These are phyloP conservation scores for Rutstroemia sp. DNA, from an alignment of 2,329 filamentous ascomycete species.

Conservation along the genomic window DNA sequence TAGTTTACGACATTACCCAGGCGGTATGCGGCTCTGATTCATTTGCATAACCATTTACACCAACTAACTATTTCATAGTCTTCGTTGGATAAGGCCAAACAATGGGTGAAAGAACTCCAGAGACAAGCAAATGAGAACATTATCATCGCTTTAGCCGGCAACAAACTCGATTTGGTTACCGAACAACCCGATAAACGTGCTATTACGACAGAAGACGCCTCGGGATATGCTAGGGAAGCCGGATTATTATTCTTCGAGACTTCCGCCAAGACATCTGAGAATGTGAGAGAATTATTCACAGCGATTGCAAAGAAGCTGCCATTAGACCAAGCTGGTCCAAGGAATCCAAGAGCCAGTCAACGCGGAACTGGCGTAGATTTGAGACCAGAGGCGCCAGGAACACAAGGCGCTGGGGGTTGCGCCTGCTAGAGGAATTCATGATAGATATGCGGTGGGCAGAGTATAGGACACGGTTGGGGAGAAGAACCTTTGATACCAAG, in stretches of 20 bases:
- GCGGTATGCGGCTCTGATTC: constrained; percentile 52
- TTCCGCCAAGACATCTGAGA: constrained; percentile 94
- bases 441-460: constrained; percentile 13
- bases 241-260: constrained; percentile 97
- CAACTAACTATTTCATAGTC: constrained; percentile 46
- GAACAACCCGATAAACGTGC: constrained; percentile 95
- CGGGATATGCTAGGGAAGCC: constrained; percentile 90
- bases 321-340: constrained; percentile 89
- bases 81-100: constrained; percentile 97
- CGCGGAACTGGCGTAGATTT: constrained; percentile 52
- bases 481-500: constrained; percentile 13
- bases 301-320: constrained; percentile 97
- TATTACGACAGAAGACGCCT: constrained; percentile 80
- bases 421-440: constrained; percentile 45
- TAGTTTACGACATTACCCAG: constrained; percentile 99
- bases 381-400: constrained; percentile 45
- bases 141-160: constrained; percentile 94
- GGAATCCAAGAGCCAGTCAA: constrained; percentile 63
- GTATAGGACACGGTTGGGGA: constrained; percentile 15
- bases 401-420: constrained; percentile 52
- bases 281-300: constrained; percentile 92
- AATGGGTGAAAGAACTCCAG: constrained; percentile 98
- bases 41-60: neutral
- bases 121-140: constrained; percentile 99
- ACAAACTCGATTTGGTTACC: constrained; percentile 93